Evolutionary conservation across 768 basidiomycete species (phyloP).

Genomic region (Agaricus subrufescens): DNA sequence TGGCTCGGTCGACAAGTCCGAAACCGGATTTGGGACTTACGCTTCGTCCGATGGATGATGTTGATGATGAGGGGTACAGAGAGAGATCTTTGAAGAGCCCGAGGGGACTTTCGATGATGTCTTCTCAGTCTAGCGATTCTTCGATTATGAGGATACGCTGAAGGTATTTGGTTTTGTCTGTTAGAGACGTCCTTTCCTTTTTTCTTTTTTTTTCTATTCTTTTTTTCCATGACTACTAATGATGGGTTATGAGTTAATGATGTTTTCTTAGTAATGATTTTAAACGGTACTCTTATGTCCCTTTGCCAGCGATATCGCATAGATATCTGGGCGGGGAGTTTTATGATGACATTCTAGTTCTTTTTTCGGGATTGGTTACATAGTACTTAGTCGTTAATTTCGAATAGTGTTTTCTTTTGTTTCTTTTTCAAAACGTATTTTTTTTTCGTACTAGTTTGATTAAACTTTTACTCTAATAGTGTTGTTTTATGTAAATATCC

Average conservation of each 20-base stretch:
- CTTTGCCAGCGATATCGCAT: too few species aligned
- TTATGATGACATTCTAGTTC: too few species aligned
- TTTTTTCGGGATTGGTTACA: too few species aligned
- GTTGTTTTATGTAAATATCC: too few species aligned
- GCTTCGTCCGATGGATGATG: neutral
- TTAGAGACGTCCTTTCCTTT: neutral
- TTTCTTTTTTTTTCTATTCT: neutral
- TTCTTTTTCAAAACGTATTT: too few species aligned
- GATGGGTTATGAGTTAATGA: neutral
- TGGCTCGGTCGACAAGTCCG: conserved; percentile 2
- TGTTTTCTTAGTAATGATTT: too few species aligned
- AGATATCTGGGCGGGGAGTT: too few species aligned
- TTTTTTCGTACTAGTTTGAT: too few species aligned
- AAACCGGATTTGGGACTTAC: neutral
- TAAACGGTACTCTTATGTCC: too few species aligned
- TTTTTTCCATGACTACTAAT: neutral
- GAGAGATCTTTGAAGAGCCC: neutral
- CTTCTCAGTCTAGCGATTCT: conserved; percentile 2
- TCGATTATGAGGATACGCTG: conserved; percentile 1
- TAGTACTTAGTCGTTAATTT: too few species aligned
- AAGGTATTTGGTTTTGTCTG: neutral
- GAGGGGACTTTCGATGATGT: neutral
- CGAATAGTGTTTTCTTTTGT: too few species aligned
- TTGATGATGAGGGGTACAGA: neutral
- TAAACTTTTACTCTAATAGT: too few species aligned